Evolutionary conservation across 2,329 filamentous ascomycete species (phyloP), one percentile per base, ranked within the genome.

Genomic region (Ophiostoma australiae): DNA sequence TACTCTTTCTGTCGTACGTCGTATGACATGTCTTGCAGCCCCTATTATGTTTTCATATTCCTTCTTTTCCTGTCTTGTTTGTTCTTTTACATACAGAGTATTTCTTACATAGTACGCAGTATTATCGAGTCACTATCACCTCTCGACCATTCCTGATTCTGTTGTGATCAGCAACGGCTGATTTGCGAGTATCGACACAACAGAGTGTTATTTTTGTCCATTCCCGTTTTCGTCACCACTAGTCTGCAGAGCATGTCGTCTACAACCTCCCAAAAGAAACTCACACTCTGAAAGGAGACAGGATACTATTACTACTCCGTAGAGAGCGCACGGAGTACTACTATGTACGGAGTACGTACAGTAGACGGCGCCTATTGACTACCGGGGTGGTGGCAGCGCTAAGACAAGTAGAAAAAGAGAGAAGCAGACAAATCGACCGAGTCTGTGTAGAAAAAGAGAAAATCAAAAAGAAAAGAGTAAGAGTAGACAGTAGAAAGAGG

Each of bases 21-120:
- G 58, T 63, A 63, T 63, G 27, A 63, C 27, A 20, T 63, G 27
- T 63, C 58, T 63, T 33, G 58, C 27, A 63, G 27, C 58, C 58
- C 58, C 58, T 63, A 33, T 63, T 63, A 27, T n/a, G 20, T 6
- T 48, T 39, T 10, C 8, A 39, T n/a, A n/a, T 10, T 8, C 11
- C 11, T 39, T 48, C 11, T 17, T 52, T 20, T 20, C 15, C 15
- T 3, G 44, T 41, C 5, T 2, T 10, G 3, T 41, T 41, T 41
- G 10, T 11, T 41, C 10, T 41, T 41, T 2, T 41, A 4, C 39
- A 10, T 48, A 15, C 3, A 48, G 44, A 48, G 44, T 48, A n/a
- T 10, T 44, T 44, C 41, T 44, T 44, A 17, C 17, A 7, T 48
- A 20, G 20, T n/a, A 5, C 41, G 5, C 17, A n/a, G 27, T 31